phyloP scores from a whole-genome alignment of 495 filamentous ascomycete genomes.

The Annulohypoxylon bovei region DNA sequence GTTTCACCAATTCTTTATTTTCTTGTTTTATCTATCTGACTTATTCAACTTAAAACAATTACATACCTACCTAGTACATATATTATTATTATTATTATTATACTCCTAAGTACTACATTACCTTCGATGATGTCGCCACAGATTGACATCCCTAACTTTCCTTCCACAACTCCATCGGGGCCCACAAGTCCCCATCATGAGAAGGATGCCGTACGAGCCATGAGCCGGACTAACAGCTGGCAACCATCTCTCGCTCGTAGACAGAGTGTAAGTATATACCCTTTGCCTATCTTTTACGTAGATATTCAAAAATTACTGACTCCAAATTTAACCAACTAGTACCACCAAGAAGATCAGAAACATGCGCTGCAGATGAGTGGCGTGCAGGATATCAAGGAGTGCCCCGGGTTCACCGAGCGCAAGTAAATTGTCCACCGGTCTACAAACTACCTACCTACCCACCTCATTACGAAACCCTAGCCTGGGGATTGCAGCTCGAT shows the following conservation, averaged over 20 bases:
- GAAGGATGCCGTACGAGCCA: slow-evolving; percentile 49
- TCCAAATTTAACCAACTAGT: slow-evolving; percentile 31
- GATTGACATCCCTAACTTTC: slow-evolving; percentile 29
- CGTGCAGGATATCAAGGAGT: slow-evolving; percentile 28
- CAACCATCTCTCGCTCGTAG: slow-evolving; percentile 51
- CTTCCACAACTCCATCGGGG: slow-evolving; percentile 15
- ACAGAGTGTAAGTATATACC: slow-evolving; percentile 47
- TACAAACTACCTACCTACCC: background rate
- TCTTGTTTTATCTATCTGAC: slow-evolving; percentile 1
- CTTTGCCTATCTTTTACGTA: background rate
- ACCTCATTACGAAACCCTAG: background rate
- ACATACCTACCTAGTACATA: too few species aligned
- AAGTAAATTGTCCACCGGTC: slow-evolving; percentile 3
- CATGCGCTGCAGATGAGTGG: slow-evolving; percentile 51
- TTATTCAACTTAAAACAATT: background rate
- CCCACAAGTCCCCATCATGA: slow-evolving; percentile 40
- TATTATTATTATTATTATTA: too few species aligned
- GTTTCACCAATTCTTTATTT: slow-evolving; percentile 2
- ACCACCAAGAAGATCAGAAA: slow-evolving; percentile 58
- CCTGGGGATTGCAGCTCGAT: background rate
- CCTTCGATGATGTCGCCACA: slow-evolving; percentile 21
- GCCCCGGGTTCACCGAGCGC: slow-evolving; percentile 49
- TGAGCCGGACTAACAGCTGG: slow-evolving; percentile 52
- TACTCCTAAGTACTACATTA: background rate
- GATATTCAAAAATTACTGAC: slow-evolving; percentile 7